Evolutionary conservation across 1,139 yeast genomes (phyloP), one percentile per base, ranked within the genome.

Genomic region (Yamadazyma triangularis): DNA sequence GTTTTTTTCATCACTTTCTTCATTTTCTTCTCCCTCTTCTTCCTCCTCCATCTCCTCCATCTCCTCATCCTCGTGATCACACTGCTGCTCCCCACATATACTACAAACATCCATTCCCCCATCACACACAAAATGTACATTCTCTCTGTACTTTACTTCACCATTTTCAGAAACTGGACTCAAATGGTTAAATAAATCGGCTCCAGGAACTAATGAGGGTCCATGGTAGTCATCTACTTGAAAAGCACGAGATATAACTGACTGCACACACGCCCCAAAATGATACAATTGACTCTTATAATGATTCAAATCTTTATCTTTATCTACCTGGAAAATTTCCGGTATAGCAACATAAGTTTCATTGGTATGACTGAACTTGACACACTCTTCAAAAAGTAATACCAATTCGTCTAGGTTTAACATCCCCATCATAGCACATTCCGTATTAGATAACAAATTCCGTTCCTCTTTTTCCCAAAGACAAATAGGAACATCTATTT

Each of bases 121-220:
- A 20, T 74, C 64, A 28, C 89, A 71, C 33, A 82, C 84, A 51
- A 88, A 88, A 53, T 83, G 86, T 5, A 82, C 88, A 45, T 77
- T 69, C 32, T 79, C 84, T 26, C 71, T 63, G 1, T 58, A 63
- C 2, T 26, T 4, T 2, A 37, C 31, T 15, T 31, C 29, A 7
- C 33, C 42, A 8, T 43, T 54, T n/a, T 25, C 46, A 2, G 44
- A 8, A 40, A 35, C 29, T 2, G 64, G 68, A 8, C 71, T 70
- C 24, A 73, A 60, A 50, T 87, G 96, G 44, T 88, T 88, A 59
- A 88, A 88, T 29, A 89, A 60, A 53, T 89, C 95, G 0, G 96
- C 96, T 11, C 89, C 89, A 0, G 96, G 96, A 19, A 88, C 95
- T 37, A 89, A 60, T 0, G 84, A 85, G 24, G 82, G 68, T 16